Percentiles rank a stretch among this genome's conserved stretches.
Evolutionary conservation across 768 basidiomycete species (phyloP).

Genomic region (Leucogyrophana mollusca): DNA sequence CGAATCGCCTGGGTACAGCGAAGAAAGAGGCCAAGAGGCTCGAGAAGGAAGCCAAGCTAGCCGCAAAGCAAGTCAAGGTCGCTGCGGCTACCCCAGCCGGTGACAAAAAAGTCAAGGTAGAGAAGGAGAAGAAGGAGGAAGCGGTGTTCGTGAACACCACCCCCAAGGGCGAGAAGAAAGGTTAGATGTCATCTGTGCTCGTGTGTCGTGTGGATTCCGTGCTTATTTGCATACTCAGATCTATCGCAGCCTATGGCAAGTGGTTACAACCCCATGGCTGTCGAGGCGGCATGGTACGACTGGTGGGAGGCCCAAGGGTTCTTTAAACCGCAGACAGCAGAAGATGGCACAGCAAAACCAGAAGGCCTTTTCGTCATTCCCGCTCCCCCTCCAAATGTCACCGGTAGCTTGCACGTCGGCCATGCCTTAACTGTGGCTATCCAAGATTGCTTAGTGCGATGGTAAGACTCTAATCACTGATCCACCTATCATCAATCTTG

Average conservation of each 20-base stretch:
- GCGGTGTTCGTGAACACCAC: constrained; percentile 85
- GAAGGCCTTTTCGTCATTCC: constrained; percentile 84
- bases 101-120: constrained; percentile 74
- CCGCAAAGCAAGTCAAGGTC: constrained; percentile 56
- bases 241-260: constrained; percentile 82
- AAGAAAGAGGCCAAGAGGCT: constrained; percentile 85
- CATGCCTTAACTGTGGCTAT: constrained; percentile 91
- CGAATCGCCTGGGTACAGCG: constrained; percentile 35
- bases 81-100: constrained; percentile 35
- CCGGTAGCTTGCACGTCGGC: constrained; percentile 92
- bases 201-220: background rate
- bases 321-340: constrained; percentile 72
- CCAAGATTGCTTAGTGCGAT: constrained; percentile 86
- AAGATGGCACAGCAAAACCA: constrained; percentile 55
- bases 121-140: constrained; percentile 71
- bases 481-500: background rate
- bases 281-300: constrained; percentile 96
- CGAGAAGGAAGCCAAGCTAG: constrained; percentile 77
- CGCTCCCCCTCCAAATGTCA: constrained; percentile 94
- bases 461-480: constrained; percentile 47
- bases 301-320: constrained; percentile 95
- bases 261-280: constrained; percentile 94
- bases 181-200: constrained; percentile 37
- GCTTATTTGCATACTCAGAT: constrained; percentile 46
- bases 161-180: constrained; percentile 92